A percentile compares a stretch with the other conserved stretches of the same genome.
phyloP scores from a whole-genome alignment of 2,329 filamentous ascomycete genomes.

The Coleophoma cylindrospora region DNA sequence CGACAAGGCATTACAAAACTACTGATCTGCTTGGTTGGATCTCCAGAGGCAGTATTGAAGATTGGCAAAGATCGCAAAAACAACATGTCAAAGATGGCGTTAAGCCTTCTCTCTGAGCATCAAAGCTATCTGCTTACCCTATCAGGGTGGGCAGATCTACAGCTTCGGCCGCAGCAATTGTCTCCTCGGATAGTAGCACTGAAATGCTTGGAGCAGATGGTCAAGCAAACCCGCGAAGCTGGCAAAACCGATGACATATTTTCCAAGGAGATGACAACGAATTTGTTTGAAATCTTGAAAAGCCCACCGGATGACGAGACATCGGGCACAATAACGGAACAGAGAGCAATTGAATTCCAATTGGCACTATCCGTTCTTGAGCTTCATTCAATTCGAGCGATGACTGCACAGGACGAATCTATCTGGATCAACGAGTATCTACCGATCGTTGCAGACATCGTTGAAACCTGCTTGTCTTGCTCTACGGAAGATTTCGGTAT shows the following conservation, averaged over 20 bases:
- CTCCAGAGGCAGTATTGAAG: constrained; percentile 48
- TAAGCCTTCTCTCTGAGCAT: constrained; percentile 49
- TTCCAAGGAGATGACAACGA: constrained; percentile 40
- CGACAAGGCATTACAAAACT: constrained; percentile 49
- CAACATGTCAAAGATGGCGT: constrained; percentile 64
- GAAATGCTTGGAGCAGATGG: constrained; percentile 55
- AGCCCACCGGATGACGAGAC: constrained; percentile 14
- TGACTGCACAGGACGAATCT: constrained; percentile 35
- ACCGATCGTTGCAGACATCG: constrained; percentile 43
- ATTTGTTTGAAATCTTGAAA: constrained; percentile 40
- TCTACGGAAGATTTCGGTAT: constrained; percentile 31
- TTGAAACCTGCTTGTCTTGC: constrained; percentile 32
- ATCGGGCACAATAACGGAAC: constrained; percentile 17
- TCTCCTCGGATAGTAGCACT: constrained; percentile 61
- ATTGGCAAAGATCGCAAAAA: constrained; percentile 60
- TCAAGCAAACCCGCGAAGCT: constrained; percentile 43
- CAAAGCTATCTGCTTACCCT: constrained; percentile 47
- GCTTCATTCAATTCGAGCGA: constrained; percentile 42
- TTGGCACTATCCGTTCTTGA: constrained; percentile 48
- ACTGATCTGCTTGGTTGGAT: constrained; percentile 48
- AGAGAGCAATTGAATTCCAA: constrained; percentile 30
- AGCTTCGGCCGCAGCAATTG: constrained; percentile 39
- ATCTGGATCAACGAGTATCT: constrained; percentile 46
- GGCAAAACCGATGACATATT: constrained; percentile 45
- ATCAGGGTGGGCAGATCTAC: constrained; percentile 53